Evolutionary conservation across 306 rosid species (phyloP).

Genomic region (Lagenaria siceraria): DNA sequence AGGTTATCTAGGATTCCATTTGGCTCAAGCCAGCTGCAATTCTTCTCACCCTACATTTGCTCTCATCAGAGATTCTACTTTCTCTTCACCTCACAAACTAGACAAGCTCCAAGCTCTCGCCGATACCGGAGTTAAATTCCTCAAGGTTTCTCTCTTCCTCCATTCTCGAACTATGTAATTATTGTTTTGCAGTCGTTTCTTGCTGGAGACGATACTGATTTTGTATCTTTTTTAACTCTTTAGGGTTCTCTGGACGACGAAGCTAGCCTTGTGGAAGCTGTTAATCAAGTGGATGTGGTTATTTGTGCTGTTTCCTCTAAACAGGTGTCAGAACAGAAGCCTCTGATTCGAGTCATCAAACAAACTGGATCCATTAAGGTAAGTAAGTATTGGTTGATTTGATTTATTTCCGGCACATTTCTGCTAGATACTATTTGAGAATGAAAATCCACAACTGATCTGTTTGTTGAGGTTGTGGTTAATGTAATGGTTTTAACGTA

Average conservation of each 20-base stretch:
- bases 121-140: conserved; percentile 43
- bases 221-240: neutral
- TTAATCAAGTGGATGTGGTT: conserved; percentile 66
- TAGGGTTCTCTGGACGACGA: conserved; percentile 71
- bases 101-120: conserved; percentile 41
- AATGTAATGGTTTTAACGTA: neutral
- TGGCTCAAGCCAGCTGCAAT: conserved; percentile 46
- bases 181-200: neutral
- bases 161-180: neutral
- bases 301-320: conserved; percentile 53
- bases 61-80: conserved; percentile 44
- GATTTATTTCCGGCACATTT: neutral
- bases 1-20: conserved; percentile 39
- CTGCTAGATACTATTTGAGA: neutral
- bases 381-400: conserved; percentile 8
- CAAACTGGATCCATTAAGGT: conserved; percentile 56
- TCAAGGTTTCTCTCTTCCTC: conserved; percentile 22
- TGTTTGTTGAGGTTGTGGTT: neutral
- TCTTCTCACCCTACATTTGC: conserved; percentile 64
- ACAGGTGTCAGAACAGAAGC: conserved; percentile 42
- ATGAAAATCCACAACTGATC: neutral
- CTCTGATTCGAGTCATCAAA: conserved; percentile 48
- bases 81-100: conserved; percentile 38
- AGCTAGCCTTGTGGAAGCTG: conserved; percentile 44
- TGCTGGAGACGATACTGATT: neutral